These are phyloP conservation scores for Biscogniauxia mediterranea DNA, from an alignment of 2,329 filamentous ascomycete genomes.

Conservation along the genomic window DNA sequence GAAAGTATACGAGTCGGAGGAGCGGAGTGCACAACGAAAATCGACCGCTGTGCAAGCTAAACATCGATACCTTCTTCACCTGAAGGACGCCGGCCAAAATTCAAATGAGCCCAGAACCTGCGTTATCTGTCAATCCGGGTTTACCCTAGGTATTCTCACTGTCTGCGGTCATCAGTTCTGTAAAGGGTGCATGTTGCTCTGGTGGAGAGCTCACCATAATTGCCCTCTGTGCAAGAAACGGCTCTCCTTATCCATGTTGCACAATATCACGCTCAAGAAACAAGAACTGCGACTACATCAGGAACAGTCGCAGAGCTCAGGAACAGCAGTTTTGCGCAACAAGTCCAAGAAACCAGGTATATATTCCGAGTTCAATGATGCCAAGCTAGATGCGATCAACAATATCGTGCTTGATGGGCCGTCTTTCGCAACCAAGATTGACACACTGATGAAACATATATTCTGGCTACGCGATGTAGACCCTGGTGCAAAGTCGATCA, in stretches of 20 bases:
- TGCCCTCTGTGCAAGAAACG: slow-evolving; percentile 82
- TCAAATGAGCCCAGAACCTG: slow-evolving; percentile 68
- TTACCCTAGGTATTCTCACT: slow-evolving; percentile 78
- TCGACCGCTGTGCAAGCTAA: slow-evolving; percentile 68
- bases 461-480: slow-evolving; percentile 83
- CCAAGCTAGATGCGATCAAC: slow-evolving; percentile 76
- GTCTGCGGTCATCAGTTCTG: slow-evolving; percentile 92
- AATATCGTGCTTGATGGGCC: slow-evolving; percentile 69
- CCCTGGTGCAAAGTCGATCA: slow-evolving; percentile 82
- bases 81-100: slow-evolving; percentile 58
- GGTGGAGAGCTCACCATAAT: slow-evolving; percentile 71
- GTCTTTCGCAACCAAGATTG: slow-evolving; percentile 87
- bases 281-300: slow-evolving; percentile 67
- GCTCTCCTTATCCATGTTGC: slow-evolving; percentile 66
- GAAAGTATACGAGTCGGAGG: slow-evolving; percentile 41
- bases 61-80: slow-evolving; percentile 65
- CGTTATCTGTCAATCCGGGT: slow-evolving; percentile 78
- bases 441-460: slow-evolving; percentile 77
- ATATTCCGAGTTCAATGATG: slow-evolving; percentile 72
- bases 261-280: slow-evolving; percentile 82
- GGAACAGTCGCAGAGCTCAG: slow-evolving; percentile 36
- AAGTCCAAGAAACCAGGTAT: slow-evolving; percentile 50
- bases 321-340: background rate
- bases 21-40: slow-evolving; percentile 53
- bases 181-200: slow-evolving; percentile 78